Evolutionary conservation across 345 rosid species (phyloP), one percentile per base, ranked within the genome.

Genomic region (Citrus sp.): DNA sequence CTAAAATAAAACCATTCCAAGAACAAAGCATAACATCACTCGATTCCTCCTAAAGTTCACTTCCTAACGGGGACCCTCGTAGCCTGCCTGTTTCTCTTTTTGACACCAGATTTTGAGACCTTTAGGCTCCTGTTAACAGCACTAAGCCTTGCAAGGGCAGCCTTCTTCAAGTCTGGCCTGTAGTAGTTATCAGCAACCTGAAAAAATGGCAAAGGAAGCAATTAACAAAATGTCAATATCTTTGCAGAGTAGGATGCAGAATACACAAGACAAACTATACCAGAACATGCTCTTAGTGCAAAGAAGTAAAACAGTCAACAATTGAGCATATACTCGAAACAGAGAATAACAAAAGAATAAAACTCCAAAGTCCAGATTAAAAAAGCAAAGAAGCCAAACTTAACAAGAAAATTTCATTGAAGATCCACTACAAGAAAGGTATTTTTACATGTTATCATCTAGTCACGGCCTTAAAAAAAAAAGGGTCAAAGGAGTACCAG

Each of bases 131-230:
- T 85, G 84, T 87, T 82, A 74, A 91, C 88, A 10, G 46, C 93
- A 35, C 90, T 88, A 51, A 92, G 86, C 76, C 97, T 89, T 60
- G 94, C 89, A 75, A 89, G 93, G 61, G 97, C 92, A 62, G 92
- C 93, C 60, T 85, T 91, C 82, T 85, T 91, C 80, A 92, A 80
- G 68, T 92, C 94, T 51, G 93, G 93, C 80, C 93, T 82, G 90
- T 92, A 92, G 83, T 87, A 73, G 77, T 89, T 89, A 80, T 86
- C 89, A n/a, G 83, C 92, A 27, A 90, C 97, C 93, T 89, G 85
- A 75, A 32, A 65, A 66, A 4, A 25, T 62, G 7, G 58, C 18
- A 74, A 38, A 12, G 56, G 5, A 24, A 61, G 49, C 9, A 24
- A 77, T 55, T 21, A 35, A 55, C 6, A 49, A 63, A 46, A 14